Evolutionary conservation across 179 eudicot species (phyloP).

Genomic region (Silene vulgaris): DNA sequence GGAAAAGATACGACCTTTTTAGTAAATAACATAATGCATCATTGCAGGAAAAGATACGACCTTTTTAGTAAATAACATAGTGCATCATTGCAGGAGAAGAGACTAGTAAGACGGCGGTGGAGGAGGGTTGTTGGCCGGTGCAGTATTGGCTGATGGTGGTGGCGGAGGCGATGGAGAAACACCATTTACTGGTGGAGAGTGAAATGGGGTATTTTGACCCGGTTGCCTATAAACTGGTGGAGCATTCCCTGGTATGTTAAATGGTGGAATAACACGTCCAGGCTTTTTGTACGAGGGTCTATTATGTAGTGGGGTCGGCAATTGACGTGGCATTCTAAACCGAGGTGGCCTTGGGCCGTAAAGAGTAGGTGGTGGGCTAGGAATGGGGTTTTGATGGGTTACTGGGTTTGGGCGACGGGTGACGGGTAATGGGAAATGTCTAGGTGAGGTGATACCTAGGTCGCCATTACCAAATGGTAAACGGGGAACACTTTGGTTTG

Average conservation of each 20-base stretch:
- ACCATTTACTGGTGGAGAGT: not conserved
- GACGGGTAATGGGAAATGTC: not conserved
- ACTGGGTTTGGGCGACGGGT: not conserved
- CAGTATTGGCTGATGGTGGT: not conserved
- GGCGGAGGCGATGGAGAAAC: not conserved
- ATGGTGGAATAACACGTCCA: not conserved
- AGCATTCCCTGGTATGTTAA: not conserved
- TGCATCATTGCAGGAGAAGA: not conserved
- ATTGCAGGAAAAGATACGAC: not conserved
- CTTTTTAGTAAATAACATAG: no score
- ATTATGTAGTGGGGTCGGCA: not conserved
- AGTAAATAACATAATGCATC: not conserved
- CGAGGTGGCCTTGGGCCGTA: not conserved
- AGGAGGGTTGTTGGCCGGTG: no score
- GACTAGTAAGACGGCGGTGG: not conserved
- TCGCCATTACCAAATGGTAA: not conserved
- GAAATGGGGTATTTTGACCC: not conserved
- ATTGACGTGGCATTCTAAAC: slow-evolving; percentile 7
- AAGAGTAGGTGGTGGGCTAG: not conserved
- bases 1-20: not conserved
- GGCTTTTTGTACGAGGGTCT: slow-evolving; percentile 2
- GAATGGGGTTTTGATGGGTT: not conserved
- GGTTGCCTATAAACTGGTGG: slow-evolving; percentile 12
- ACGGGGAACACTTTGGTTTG: not conserved
- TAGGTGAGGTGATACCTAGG: not conserved